Conservation (phyloP, 306 rosid species). For the Dalbergia oliveri region DNA sequence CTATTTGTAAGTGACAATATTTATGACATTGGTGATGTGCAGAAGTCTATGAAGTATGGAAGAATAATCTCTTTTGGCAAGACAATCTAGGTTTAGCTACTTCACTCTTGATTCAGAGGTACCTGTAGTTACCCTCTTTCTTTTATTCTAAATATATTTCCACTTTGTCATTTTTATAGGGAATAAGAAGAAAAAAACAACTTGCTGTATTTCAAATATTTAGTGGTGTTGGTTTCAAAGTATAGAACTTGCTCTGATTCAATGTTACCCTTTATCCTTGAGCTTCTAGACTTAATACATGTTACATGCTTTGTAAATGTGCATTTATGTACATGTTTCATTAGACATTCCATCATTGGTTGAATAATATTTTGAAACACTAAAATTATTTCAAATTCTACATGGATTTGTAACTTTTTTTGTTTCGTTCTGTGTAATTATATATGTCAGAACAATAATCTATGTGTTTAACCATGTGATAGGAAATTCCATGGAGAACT, state of each 20-base stretch:
- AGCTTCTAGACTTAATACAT: too few relatives aligned
- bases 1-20: conserved; percentile 32
- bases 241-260: background rate
- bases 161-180: background rate
- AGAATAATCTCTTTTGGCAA: conserved; percentile 69
- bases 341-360: too few relatives aligned
- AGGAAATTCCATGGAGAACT: conserved; percentile 50
- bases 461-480: conserved; percentile 28
- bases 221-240: conserved; percentile 21
- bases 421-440: background rate
- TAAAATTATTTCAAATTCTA: background rate
- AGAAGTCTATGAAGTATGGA: conserved; percentile 57
- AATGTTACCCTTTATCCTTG: too few relatives aligned
- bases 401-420: background rate
- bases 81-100: conserved; percentile 64
- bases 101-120: conserved; percentile 66
- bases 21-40: conserved; percentile 41
- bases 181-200: background rate
- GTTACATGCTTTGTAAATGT: too few relatives aligned
- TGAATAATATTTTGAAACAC: too few relatives aligned
- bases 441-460: conserved; percentile 10
- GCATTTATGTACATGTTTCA: too few relatives aligned
- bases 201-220: background rate
- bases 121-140: conserved; percentile 5
- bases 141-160: background rate